Evolutionary conservation across 106 monocot genomes (phyloP), one percentile per base, ranked within the genome.

Genomic region (Acorus gramineus): DNA sequence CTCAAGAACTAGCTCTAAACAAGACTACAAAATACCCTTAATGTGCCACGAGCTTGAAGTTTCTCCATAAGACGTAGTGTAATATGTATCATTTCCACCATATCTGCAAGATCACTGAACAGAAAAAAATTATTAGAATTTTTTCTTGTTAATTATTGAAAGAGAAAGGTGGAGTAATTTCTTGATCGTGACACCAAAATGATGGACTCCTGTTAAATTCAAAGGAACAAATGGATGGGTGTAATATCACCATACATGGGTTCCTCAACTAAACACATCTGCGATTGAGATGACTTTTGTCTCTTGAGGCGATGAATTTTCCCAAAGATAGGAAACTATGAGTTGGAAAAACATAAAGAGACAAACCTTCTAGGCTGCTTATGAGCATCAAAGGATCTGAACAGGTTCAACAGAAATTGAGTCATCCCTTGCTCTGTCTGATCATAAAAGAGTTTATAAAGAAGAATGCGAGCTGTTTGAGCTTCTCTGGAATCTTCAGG

Each of bases 401-500:
- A 85, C 50, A 74, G 66, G 67, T 79, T 91, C 64, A 88, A 62
- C 42, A 96, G 80, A 53, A 91, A 91, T 28, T 82, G 78, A 48
- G 91, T 91, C 58, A 90, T 61, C 44, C 96, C 96, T 64, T 96
- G 72, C 53, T 91, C 90, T 56, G 96, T 96, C 72, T 96, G 91
- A 75, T 96, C 96, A 76, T 96, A 96, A 59, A 91, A 81, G 49
- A 96, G 57, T 73, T 96, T 96, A 65, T 96, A 96, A 13, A 96
- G 77, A 62, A 96, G 72, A 45, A 96, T 71, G 50, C 91, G 85
- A 69, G 87, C 87, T 58, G 85, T 87, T 64, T 84, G 82, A 73
- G 77, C 46, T 74, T 88, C 96, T 50, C 73, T 85, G 14, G 87
- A 87, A 75, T 81, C 80, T 64, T 90, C 91, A 53, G 87, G 87